phyloP scores from a whole-genome alignment of 257 asterid genomes.

The Leptodermis oblonga region DNA sequence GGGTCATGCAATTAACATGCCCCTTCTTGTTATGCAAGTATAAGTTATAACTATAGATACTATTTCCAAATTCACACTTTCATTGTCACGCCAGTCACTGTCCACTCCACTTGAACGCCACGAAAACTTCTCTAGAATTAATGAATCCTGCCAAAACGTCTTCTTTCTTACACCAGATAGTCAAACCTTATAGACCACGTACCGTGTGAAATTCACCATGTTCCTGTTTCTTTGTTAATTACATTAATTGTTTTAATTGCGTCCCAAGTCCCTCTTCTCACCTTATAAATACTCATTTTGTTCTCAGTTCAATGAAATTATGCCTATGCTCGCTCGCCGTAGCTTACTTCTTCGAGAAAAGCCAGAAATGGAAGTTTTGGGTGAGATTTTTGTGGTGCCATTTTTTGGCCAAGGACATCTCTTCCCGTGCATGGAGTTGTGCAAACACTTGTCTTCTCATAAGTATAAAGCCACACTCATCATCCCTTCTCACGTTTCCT shows the following conservation, averaged over 20 bases:
- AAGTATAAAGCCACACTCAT: constrained; percentile 42
- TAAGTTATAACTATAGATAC: no score
- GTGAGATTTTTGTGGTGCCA: constrained; percentile 61
- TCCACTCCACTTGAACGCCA: neutral
- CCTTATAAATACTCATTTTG: neutral
- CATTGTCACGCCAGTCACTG: neutral
- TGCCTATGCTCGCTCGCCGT: no score
- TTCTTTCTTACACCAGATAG: neutral
- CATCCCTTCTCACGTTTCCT: constrained; percentile 59
- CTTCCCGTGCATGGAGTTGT: constrained; percentile 59
- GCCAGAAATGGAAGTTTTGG: constrained; percentile 30
- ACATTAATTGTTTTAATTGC: neutral
- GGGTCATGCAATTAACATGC: no score
- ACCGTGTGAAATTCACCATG: neutral
- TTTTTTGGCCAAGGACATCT: constrained; percentile 84
- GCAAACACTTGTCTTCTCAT: constrained; percentile 42
- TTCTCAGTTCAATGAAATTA: neutral
- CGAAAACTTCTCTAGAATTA: neutral
- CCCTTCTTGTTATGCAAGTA: no score
- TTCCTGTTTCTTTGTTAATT: neutral
- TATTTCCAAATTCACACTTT: neutral
- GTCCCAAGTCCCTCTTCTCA: neutral
- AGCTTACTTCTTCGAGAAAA: neutral
- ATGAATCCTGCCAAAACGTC: neutral
- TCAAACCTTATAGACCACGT: neutral